Conservation (phyloP, 352 stramenopile species). For the Pythium diclinum region DNA sequence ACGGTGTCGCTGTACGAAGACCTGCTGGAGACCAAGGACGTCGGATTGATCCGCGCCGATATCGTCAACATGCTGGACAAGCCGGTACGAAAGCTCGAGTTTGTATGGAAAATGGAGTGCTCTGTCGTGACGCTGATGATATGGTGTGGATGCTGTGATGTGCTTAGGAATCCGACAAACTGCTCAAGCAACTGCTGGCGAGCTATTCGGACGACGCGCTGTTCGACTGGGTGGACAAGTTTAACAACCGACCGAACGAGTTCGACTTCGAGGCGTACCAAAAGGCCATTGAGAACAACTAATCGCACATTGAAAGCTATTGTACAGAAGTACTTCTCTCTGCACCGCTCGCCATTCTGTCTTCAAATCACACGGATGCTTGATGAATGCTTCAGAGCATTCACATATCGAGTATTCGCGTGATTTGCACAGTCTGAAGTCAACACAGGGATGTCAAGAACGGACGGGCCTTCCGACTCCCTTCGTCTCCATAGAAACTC, state of each 20-base stretch:
- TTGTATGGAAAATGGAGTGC: neutral
- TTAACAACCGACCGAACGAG: constrained; percentile 80
- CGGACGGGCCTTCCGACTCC: too few species aligned
- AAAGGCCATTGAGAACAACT: constrained; percentile 22
- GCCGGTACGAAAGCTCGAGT: constrained; percentile 27
- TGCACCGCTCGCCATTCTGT: too few species aligned
- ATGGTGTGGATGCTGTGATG: neutral
- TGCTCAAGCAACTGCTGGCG: constrained; percentile 58
- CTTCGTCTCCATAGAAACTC: too few species aligned
- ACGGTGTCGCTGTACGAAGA: constrained; percentile 82
- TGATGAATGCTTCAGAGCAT: too few species aligned
- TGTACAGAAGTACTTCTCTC: neutral
- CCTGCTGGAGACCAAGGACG: constrained; percentile 66
- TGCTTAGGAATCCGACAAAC: constrained; percentile 52
- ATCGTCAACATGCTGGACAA: constrained; percentile 88
- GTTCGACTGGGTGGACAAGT: constrained; percentile 74
- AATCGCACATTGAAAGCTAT: neutral
- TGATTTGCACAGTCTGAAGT: too few species aligned
- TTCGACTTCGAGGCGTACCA: constrained; percentile 87
- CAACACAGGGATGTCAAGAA: too few species aligned
- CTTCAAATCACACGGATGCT: too few species aligned
- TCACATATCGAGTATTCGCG: too few species aligned
- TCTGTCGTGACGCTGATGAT: neutral
- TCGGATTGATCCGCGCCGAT: constrained; percentile 70
- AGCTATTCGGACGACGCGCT: constrained; percentile 73